Conservation (phyloP, 345 rosid species). For the Boechera retrofracta region DNA sequence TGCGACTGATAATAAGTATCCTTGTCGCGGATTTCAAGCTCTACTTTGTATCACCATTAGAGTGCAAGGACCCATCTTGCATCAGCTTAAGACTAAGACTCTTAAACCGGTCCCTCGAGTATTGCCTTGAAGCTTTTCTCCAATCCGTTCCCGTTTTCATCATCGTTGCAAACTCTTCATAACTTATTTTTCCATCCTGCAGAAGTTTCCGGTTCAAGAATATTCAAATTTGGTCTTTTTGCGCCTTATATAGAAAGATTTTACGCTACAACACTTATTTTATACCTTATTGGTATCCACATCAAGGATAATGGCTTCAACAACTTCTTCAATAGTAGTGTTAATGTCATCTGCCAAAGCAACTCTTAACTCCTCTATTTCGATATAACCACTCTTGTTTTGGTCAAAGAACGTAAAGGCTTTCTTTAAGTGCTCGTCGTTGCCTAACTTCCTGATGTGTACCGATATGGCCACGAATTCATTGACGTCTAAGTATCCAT, state of each 20-base stretch:
- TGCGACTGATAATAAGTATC: slow-evolving; percentile 5
- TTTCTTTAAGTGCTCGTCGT: slow-evolving; percentile 72
- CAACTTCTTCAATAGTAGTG: slow-evolving; percentile 67
- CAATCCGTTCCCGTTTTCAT: slow-evolving; percentile 96
- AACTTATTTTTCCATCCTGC: slow-evolving; percentile 90
- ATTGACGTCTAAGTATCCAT: slow-evolving; percentile 71
- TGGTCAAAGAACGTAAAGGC: slow-evolving; percentile 80
- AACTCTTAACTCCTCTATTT: slow-evolving; percentile 75
- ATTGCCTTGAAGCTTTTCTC: slow-evolving; percentile 94
- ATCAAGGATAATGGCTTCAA: slow-evolving; percentile 76
- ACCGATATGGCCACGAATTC: slow-evolving; percentile 87
- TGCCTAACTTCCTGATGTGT: slow-evolving; percentile 82
- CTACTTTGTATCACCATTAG: slow-evolving; percentile 36
- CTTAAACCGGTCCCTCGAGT: slow-evolving; percentile 80
- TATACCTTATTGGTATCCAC: slow-evolving; percentile 88
- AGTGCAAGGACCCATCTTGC: slow-evolving; percentile 79
- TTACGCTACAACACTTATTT: background rate
- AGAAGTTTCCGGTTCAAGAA: background rate
- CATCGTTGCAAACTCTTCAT: slow-evolving; percentile 80
- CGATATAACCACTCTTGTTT: slow-evolving; percentile 74
- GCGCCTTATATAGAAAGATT: background rate
- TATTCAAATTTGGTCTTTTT: background rate
- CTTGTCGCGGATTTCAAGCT: slow-evolving; percentile 8
- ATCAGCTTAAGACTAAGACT: slow-evolving; percentile 69
- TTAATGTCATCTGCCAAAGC: slow-evolving; percentile 72